phyloP scores from a whole-genome alignment of 352 stramenopile species.

The Pythium chondricola region DNA sequence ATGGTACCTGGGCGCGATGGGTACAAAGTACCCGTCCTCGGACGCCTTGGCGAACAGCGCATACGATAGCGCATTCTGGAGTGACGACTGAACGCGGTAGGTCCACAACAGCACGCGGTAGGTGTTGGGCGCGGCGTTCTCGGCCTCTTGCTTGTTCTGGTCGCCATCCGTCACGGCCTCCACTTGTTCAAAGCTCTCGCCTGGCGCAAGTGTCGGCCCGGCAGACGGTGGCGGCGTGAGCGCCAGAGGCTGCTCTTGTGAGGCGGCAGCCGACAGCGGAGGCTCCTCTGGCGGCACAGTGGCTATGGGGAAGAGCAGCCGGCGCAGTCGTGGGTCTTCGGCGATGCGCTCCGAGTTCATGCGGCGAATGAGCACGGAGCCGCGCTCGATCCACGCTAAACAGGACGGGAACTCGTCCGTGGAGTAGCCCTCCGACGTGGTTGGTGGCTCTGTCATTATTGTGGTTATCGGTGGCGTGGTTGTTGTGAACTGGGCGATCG shows the following conservation, averaged over 20 bases:
- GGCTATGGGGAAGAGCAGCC: slow-evolving; percentile 39
- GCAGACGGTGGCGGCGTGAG: background rate
- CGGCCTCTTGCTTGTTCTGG: slow-evolving; percentile 64
- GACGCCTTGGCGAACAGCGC: slow-evolving; percentile 73
- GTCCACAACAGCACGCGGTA: slow-evolving; percentile 77
- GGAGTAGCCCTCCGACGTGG: no score
- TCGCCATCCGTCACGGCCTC: slow-evolving; percentile 49
- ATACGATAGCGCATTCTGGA: slow-evolving; percentile 70
- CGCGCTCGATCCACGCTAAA: slow-evolving; percentile 74
- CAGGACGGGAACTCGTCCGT: slow-evolving; percentile 29
- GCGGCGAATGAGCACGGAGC: slow-evolving; percentile 74
- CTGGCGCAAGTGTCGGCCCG: slow-evolving; percentile 17
- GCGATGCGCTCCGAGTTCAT: slow-evolving; percentile 87
- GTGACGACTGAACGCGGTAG: slow-evolving; percentile 64
- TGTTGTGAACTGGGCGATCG: background rate
- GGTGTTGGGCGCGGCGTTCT: slow-evolving; percentile 62
- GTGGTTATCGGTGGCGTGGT: background rate
- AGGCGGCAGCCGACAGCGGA: slow-evolving; percentile 5
- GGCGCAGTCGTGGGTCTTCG: slow-evolving; percentile 71
- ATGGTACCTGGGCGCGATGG: slow-evolving; percentile 60
- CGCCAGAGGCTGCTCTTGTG: background rate
- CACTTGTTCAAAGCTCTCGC: slow-evolving; percentile 65
- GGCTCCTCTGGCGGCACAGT: slow-evolving; percentile 15
- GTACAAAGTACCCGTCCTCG: slow-evolving; percentile 76
- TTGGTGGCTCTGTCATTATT: slow-evolving; percentile 8